Evolutionary conservation across 768 basidiomycete genomes (phyloP).

Genomic region (Lactarius pseudohatsudake): DNA sequence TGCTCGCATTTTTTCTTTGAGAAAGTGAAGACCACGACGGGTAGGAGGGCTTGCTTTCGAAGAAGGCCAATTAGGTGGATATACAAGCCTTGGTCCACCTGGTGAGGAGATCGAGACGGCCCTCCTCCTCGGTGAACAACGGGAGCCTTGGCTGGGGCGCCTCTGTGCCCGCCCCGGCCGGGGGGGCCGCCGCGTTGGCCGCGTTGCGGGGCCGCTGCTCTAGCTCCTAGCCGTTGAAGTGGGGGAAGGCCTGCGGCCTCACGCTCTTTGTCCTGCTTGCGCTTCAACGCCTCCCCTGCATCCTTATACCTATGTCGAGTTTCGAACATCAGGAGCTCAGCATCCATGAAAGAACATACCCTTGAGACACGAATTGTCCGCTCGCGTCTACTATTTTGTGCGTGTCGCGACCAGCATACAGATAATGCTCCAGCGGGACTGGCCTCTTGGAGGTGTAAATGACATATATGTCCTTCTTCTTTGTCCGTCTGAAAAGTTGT

Average conservation of each 20-base stretch:
- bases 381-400: slow-evolving; percentile 90
- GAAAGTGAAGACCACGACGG: slow-evolving; percentile 95
- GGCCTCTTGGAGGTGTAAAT: slow-evolving; percentile 96
- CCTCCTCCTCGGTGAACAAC: slow-evolving; percentile 39
- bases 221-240: slow-evolving; percentile 79
- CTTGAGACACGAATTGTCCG: slow-evolving; percentile 67
- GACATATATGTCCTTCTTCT: slow-evolving; percentile 99
- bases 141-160: slow-evolving; percentile 40
- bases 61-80: slow-evolving; percentile 87
- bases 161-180: slow-evolving; percentile 45
- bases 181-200: slow-evolving; percentile 46
- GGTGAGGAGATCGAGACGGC: slow-evolving; percentile 55
- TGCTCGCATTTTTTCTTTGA: slow-evolving; percentile 98
- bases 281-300: slow-evolving; percentile 80
- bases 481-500: slow-evolving; percentile 71
- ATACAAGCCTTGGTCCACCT: slow-evolving; percentile 88
- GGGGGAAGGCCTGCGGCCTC: slow-evolving; percentile 92
- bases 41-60: slow-evolving; percentile 81
- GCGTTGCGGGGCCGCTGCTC: slow-evolving; percentile 58
- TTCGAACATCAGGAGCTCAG: not conserved
- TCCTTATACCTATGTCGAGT: slow-evolving; percentile 69
- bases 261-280: slow-evolving; percentile 98
- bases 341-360: slow-evolving; percentile 45
- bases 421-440: slow-evolving; percentile 93
- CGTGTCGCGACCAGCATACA: slow-evolving; percentile 91